phyloP scores from a whole-genome alignment of 495 filamentous ascomycete species.

The Aspergillus taichungensis region DNA sequence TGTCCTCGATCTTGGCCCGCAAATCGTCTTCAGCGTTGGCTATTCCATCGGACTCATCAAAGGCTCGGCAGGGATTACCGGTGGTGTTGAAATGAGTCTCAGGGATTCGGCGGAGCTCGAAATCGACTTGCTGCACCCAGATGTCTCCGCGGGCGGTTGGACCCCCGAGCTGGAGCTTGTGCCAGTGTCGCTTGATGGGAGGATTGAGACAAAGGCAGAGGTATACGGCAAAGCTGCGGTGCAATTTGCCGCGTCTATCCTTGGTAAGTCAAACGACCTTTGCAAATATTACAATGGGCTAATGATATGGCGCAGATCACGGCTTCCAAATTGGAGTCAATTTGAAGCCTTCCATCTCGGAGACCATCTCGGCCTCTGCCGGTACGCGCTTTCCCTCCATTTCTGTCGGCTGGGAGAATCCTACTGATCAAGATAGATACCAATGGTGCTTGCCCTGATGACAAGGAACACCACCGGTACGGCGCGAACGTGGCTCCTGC shows the following conservation, averaged over 20 bases:
- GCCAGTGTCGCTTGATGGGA: conserved; percentile 18
- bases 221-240: conserved; percentile 19
- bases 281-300: not conserved
- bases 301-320: conserved; percentile 10
- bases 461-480: conserved; percentile 4
- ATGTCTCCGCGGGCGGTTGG: conserved; percentile 23
- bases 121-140: conserved; percentile 20
- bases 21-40: conserved; percentile 22
- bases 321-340: conserved; percentile 27
- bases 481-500: conserved; percentile 12
- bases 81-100: conserved; percentile 17
- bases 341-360: conserved; percentile 22
- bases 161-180: conserved; percentile 14
- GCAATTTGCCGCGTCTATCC: conserved; percentile 16
- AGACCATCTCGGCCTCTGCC: conserved; percentile 6
- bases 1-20: conserved; percentile 26
- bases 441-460: conserved; percentile 6
- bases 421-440: conserved; percentile 10
- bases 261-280: conserved; percentile 12
- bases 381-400: not conserved
- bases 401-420: not conserved
- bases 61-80: conserved; percentile 16
- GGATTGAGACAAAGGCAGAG: conserved; percentile 14
- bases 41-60: conserved; percentile 17
- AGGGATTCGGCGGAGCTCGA: conserved; percentile 18